Percentiles rank a stretch among this genome's conserved stretches.
These are phyloP conservation scores for Dillenia turbinata DNA, from an alignment of 164 flowering plant genomes.

Conservation along the genomic window DNA sequence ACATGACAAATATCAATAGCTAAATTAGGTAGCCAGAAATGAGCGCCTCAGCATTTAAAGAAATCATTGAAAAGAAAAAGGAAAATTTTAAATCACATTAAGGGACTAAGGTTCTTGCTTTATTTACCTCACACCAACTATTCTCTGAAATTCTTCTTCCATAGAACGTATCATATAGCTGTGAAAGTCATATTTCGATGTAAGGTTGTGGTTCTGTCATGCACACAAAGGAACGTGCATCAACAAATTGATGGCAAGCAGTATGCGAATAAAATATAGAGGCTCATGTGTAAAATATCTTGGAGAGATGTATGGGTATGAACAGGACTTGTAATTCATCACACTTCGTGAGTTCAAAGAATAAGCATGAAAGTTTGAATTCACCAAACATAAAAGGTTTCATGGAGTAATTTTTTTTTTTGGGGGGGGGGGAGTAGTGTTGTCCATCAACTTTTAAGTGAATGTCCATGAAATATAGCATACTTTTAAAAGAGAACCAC, in stretches of 20 bases:
- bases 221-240: constrained; percentile 12
- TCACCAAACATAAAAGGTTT: too few species aligned
- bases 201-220: constrained; percentile 91
- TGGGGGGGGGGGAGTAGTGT: too few species aligned
- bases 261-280: neutral
- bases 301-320: too few species aligned
- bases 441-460: too few species aligned
- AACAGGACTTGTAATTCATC: too few species aligned
- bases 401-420: too few species aligned
- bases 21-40: constrained; percentile 9
- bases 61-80: neutral
- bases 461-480: too few species aligned
- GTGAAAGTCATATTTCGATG: constrained; percentile 87
- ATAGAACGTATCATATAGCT: constrained; percentile 98
- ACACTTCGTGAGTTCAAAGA: too few species aligned
- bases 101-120: neutral
- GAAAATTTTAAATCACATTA: neutral
- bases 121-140: constrained; percentile 95
- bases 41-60: neutral
- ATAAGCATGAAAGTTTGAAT: too few species aligned
- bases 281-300: too few species aligned
- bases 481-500: too few species aligned
- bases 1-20: constrained; percentile 29
- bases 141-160: constrained; percentile 96
- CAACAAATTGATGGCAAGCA: neutral